These are phyloP conservation scores for Yarrowia alimentaria DNA, from an alignment of 805 yeast species.

Conservation along the genomic window DNA sequence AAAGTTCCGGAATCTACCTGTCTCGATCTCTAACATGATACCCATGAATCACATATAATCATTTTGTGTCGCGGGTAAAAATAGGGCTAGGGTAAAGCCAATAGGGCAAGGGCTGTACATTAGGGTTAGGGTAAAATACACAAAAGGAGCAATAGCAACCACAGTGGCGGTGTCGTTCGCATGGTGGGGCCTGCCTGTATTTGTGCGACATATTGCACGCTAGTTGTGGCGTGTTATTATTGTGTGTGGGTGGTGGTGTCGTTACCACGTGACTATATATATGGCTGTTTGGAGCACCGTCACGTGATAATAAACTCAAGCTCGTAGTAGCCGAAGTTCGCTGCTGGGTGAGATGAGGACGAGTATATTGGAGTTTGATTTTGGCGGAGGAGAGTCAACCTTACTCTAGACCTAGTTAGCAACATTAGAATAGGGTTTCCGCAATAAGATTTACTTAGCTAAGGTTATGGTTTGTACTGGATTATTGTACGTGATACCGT, in stretches of 20 bases:
- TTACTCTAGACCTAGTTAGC: background rate
- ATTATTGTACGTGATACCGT: too few species aligned
- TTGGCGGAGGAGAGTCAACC: slow-evolving; percentile 20
- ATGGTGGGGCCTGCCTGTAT: too few species aligned
- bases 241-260: too few species aligned
- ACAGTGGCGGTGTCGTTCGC: too few species aligned
- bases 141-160: too few species aligned
- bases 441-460: background rate
- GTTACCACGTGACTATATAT: too few species aligned
- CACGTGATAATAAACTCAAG: slow-evolving; percentile 10
- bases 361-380: slow-evolving; percentile 20
- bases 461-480: slow-evolving; percentile 13
- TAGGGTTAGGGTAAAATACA: slow-evolving; percentile 20
- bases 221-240: too few species aligned
- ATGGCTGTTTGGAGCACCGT: too few species aligned
- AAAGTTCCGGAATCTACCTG: too few species aligned
- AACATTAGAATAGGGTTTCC: background rate
- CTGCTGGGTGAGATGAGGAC: slow-evolving; percentile 20
- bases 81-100: slow-evolving; percentile 24
- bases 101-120: background rate
- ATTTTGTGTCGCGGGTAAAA: background rate
- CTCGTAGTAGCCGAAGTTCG: slow-evolving; percentile 11
- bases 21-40: too few species aligned
- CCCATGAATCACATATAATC: too few species aligned
- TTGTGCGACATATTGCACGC: too few species aligned